Conservation (phyloP, 2,329 filamentous ascomycete species). For the Colletotrichum sp. region DNA sequence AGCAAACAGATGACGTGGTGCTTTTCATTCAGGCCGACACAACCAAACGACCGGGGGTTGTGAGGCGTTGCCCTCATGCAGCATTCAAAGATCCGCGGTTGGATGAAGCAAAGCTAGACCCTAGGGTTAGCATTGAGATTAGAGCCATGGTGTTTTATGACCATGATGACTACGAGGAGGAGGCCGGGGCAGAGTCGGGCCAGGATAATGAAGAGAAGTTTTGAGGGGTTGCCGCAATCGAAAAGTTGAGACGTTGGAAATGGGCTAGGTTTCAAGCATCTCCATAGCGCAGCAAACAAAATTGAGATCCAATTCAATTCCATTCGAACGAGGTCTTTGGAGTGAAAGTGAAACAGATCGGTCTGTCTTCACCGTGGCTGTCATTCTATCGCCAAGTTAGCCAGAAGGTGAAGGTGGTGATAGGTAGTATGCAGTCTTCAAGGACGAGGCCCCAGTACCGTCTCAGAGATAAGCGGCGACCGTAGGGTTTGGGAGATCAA, state of each 20-base stretch:
- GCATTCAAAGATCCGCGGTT: neutral
- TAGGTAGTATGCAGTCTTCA: no score
- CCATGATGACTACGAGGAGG: neutral
- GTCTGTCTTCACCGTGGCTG: neutral
- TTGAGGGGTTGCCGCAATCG: neutral
- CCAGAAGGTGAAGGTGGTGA: no score
- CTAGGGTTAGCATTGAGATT: neutral
- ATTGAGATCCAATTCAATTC: neutral
- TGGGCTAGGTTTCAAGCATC: neutral
- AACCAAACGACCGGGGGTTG: neutral
- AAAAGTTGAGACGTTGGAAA: neutral
- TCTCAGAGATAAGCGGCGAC: neutral
- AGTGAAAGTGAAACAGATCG: neutral
- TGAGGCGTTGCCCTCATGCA: neutral
- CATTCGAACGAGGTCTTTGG: neutral
- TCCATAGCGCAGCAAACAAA: neutral
- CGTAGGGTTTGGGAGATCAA: neutral
- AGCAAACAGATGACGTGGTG: neutral
- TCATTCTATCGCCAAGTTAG: neutral
- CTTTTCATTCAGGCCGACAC: neutral
- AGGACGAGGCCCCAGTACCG: no score
- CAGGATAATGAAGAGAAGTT: neutral
- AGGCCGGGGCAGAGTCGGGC: neutral
- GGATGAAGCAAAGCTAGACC: neutral
- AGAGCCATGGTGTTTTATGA: neutral